Evolutionary conservation across 1,139 yeast genomes (phyloP), one percentile per base, ranked within the genome.

Genomic region (Meyerozyma carpophila): DNA sequence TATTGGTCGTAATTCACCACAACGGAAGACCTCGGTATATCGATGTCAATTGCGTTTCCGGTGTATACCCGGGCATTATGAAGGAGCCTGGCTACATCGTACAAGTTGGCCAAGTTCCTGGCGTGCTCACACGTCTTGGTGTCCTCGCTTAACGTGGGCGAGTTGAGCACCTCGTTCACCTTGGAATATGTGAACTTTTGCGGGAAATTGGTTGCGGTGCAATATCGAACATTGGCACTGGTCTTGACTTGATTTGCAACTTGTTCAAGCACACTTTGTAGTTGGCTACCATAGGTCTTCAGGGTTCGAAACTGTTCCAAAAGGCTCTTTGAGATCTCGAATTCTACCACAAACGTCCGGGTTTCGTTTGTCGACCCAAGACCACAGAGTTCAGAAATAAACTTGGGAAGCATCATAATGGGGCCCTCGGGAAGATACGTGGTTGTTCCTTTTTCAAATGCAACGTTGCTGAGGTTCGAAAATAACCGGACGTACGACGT

Each of bases 371-470:
- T 65, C 25, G 68, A 61, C 2, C 62, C 64, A 37, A 88, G 63
- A 8, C 85, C 89, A 27, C 83, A 72, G 5, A 70, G 51, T 4
- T 73, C 61, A 4, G 84, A 70, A 44, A 85, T 66, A 1, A 70
- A 57, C 10, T 63, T 55, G 0, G 97, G 97, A 7, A 93, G 68
- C 94, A 93, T 84, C 46, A 80, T 69, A 0, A 80, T 69, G 1
- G 73, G 73, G 1, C 73, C 67, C 44, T 84, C 88, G 0, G 95
- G 93, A 29, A 85, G 73, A 57, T 93, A 93, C 0, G 84, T 75
- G 0, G 97, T 89, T 21, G 82, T 67, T 0, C 84, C 79, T 51
- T 81, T 74, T 36, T 70, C 73, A 47, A 73, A 76, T 0, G 95
- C 95, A 41, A 80, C 70, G 41, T 71, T 64, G 21, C 84, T 70